Base-by-base conservation (phyloP, 805 yeast species). In the Sugiyamaella americana region DNA sequence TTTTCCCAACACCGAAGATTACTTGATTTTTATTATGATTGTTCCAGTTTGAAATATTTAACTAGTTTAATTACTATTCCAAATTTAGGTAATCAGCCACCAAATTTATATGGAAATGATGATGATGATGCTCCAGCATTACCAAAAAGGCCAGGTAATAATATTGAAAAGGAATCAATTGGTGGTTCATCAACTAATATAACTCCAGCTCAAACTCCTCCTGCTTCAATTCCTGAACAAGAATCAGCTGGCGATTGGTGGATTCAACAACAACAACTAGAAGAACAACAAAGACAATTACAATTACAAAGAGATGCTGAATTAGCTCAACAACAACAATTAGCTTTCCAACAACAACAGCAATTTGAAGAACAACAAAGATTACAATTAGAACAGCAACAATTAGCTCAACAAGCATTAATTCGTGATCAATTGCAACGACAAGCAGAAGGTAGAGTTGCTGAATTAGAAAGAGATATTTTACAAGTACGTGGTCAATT, bases 11-110 rank as follows among this genome's bases (percentile, higher is more conserved):
- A 79, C 59, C 69, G 75, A 45, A 70, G 84, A 43, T 67, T 91
- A 44, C 79, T 80, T 59, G 91, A 86, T 56, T 87, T 91, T 56
- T 91, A 86, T 67, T 85, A 91, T 21, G 96, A 89, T 58, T 87
- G 96, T 62, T 83, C 91, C 4, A 78, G 91, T 0, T 78, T 91
- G 51, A 83, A 84, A 61, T 87, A 82, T 58, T 73, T 89, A 58
- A 79, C 94, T 1, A 77, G 89, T 30, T 74, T 89, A 61, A 82
- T 89, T 40, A 82, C 87, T 1, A 80, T 86, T 53, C 96, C 96
- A 23, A 75, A 79, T 53, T 69, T 83, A 48, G 72, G 80, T 0
- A 63, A 65, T 49, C 74, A 71, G 34, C 76, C 87, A 3, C 91
- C 91, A 5, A 74, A 76, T 48, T 69, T 84, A 50, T 65, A 67